Evolutionary conservation across 2,329 filamentous ascomycete species (phyloP).

Genomic region (Hypoxylon sp.): DNA sequence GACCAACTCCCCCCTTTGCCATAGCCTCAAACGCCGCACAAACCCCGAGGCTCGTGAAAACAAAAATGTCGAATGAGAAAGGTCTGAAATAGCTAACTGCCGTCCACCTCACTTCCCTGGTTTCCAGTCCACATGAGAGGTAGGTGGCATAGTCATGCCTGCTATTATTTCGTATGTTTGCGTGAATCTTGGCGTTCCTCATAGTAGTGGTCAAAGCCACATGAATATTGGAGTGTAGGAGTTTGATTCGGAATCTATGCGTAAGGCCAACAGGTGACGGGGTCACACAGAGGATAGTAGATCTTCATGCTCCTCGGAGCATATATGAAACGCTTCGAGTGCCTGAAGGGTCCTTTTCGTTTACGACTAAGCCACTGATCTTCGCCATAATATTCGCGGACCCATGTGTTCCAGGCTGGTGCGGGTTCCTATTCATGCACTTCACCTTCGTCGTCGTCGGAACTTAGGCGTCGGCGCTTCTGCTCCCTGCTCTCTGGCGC

Average conservation of each 20-base stretch:
- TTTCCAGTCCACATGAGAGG: background rate
- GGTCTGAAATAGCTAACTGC: conserved; percentile 1
- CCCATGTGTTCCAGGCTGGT: background rate
- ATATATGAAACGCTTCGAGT: background rate
- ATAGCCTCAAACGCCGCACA: conserved; percentile 38
- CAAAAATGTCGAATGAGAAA: conserved; percentile 17
- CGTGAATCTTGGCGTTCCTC: conserved; percentile 3
- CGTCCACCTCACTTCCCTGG: background rate
- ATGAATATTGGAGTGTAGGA: background rate
- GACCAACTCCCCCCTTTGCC: conserved; percentile 29
- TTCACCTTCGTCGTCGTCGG: conserved; percentile 65
- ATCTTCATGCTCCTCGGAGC: background rate
- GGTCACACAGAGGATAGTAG: background rate
- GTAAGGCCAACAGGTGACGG: background rate
- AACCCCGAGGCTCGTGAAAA: conserved; percentile 17
- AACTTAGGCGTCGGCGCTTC: conserved; percentile 62
- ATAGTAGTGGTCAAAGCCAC: background rate
- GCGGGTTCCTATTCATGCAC: conserved; percentile 54
- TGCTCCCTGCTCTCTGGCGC: conserved; percentile 58
- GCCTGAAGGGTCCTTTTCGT: background rate
- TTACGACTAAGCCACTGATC: background rate
- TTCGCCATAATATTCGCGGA: background rate
- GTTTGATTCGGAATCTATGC: background rate
- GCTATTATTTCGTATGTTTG: conserved; percentile 1
- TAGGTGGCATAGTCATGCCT: background rate